Percentiles rank a stretch among this genome's conserved stretches.
phyloP scores from a whole-genome alignment of 2,329 filamentous ascomycete species.

The Neoscytalidium dimidiatum region DNA sequence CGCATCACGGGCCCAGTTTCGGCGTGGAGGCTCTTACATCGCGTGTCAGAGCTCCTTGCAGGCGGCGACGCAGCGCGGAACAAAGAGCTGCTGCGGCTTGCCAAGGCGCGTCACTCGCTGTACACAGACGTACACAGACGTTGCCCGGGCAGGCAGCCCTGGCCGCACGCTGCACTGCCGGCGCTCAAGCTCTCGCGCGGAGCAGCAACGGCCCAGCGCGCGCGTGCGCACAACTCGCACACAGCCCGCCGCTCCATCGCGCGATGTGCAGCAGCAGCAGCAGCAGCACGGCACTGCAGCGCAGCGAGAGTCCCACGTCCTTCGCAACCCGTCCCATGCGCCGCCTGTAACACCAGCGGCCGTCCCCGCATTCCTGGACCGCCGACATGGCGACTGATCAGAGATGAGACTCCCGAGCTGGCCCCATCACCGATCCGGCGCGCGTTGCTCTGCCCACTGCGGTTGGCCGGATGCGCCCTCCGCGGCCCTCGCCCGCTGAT shows the following conservation, averaged over 20 bases:
- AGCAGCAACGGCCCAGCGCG: constrained; percentile 9
- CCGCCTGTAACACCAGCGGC: constrained; percentile 7
- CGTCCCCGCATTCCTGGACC: constrained; percentile 17
- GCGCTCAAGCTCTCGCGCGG: background rate
- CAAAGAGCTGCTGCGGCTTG: constrained; percentile 18
- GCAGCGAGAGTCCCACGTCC: too few species aligned
- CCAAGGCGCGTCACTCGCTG: constrained; percentile 2
- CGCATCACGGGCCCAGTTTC: constrained; percentile 7
- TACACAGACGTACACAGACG: constrained; percentile 19
- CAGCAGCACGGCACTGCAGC: background rate
- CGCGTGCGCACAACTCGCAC: constrained; percentile 2
- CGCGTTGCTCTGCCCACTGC: constrained; percentile 10
- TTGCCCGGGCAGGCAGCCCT: constrained; percentile 19
- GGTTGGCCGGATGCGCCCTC: background rate
- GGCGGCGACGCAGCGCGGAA: constrained; percentile 18
- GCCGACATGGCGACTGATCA: constrained; percentile 14
- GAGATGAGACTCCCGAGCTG: constrained; percentile 6
- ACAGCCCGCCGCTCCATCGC: background rate
- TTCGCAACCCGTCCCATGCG: constrained; percentile 15
- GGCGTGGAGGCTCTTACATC: constrained; percentile 16
- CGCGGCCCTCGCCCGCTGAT: constrained; percentile 7
- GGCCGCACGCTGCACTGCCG: constrained; percentile 2
- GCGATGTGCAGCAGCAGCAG: background rate
- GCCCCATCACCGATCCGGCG: constrained; percentile 15
- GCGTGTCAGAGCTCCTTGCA: constrained; percentile 20